Base-by-base conservation (phyloP, 176 grass and related monocot genomes). In the Aechmea fasciata region DNA sequence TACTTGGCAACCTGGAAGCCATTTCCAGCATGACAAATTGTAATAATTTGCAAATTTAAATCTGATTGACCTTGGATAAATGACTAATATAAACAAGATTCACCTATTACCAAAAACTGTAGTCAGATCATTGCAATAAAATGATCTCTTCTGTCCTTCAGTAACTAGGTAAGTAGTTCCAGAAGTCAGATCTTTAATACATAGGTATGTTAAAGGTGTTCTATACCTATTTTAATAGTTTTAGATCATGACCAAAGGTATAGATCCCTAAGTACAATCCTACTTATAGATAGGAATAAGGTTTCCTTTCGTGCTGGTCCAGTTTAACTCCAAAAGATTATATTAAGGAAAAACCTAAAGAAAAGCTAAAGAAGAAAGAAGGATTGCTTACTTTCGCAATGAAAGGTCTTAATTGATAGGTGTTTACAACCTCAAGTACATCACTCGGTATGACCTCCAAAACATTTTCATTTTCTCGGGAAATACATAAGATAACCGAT, bases 401-500 rank as follows among this genome's bases (percentile, higher is more conserved):
- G 74, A 90, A 92, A 47, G 77, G 70, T 81, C 53, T 83, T 61
- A 96, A 71, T 50, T 83, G 75, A 64, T 90, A 83, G 29, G 49
- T 57, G 70, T 59, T 73, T 49, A 96, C 77, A 33, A 92, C 64
- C 78, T 85, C 85, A 77, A 79, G 70, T 19, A 96, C 47, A 71
- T 71, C 88, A 70, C 64, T 79, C 73, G 88, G 61, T 77, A 87
- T 50, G 49, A 25, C 71, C 49, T 90, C 61, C 14, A 73, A 49
- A 69, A 64, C 76, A 54, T 65, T 69, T 81, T 80, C 68, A 77
- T 71, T 63, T 76, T 85, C 89, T 79, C 25, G 63, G 9, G 80
- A 86, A 85, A 83, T 28, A 13, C 83, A 92, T 80, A 96, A 75
- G 50, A 96, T 87, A 49, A 97, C 87, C 20, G 93, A 90, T 66